These are phyloP conservation scores for Pezicula rhizophila DNA, from an alignment of 2,329 filamentous ascomycete species.

Conservation along the genomic window DNA sequence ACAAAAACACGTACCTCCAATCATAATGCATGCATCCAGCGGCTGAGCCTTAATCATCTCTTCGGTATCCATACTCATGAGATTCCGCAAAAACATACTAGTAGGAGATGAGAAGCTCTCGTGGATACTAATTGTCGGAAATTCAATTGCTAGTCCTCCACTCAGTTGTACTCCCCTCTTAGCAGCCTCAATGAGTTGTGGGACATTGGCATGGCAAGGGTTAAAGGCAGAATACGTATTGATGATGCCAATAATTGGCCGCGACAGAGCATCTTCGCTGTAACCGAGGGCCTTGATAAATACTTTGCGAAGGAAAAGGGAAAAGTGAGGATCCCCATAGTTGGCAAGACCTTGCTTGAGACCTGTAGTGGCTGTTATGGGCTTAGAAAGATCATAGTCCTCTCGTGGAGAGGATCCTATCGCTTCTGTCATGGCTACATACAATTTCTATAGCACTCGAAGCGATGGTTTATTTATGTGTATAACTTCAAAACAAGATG, in stretches of 20 bases:
- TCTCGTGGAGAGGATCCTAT: not conserved
- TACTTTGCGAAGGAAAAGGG: slow-evolving; percentile 66
- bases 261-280: slow-evolving; percentile 62
- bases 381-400: slow-evolving; percentile 53
- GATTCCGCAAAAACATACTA: slow-evolving; percentile 68
- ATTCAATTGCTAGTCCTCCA: slow-evolving; percentile 65
- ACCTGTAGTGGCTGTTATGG: slow-evolving; percentile 45
- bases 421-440: not conserved
- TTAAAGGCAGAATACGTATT: slow-evolving; percentile 71
- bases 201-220: slow-evolving; percentile 67
- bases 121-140: slow-evolving; percentile 67
- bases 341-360: slow-evolving; percentile 59
- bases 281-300: slow-evolving; percentile 75
- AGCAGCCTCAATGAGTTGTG: slow-evolving; percentile 64
- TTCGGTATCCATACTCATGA: slow-evolving; percentile 77
- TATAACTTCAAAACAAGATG: too few species aligned
- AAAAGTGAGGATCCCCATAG: slow-evolving; percentile 71
- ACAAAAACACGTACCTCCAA: slow-evolving; percentile 46
- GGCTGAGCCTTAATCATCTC: slow-evolving; percentile 72
- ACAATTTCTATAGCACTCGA: not conserved
- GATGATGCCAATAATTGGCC: slow-evolving; percentile 68
- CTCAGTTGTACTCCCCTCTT: slow-evolving; percentile 62
- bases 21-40: slow-evolving; percentile 60
- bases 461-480: not conserved
- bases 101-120: slow-evolving; percentile 66